phyloP scores from a whole-genome alignment of 164 flowering plant genomes.

The Sextonia rubra region DNA sequence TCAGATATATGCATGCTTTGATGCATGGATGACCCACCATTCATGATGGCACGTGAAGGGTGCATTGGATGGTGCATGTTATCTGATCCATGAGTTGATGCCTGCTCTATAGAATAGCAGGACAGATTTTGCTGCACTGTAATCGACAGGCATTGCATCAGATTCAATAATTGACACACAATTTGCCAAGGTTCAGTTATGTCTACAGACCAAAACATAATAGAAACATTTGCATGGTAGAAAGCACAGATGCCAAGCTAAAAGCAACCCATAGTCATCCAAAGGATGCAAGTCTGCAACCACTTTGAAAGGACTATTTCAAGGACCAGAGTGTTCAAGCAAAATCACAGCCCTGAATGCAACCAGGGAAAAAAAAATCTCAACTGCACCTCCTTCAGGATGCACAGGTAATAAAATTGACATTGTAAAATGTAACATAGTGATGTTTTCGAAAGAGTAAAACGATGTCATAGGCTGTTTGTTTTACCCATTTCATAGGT shows the following conservation, averaged over 20 bases:
- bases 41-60: slow-evolving; percentile 33
- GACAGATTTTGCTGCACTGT: slow-evolving; percentile 59
- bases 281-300: neutral
- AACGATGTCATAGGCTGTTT: no score
- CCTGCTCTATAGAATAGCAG: slow-evolving; percentile 43
- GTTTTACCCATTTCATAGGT: no score
- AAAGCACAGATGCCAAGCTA: neutral
- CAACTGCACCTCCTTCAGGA: no score
- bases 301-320: neutral
- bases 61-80: slow-evolving; percentile 29
- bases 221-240: neutral
- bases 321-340: no score
- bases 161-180: neutral
- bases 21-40: slow-evolving; percentile 56
- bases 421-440: no score
- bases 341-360: no score
- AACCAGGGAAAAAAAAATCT: no score
- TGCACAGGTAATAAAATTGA: no score
- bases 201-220: neutral
- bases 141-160: neutral
- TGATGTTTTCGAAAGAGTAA: no score
- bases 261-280: neutral
- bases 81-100: slow-evolving; percentile 38
- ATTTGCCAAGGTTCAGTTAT: neutral
- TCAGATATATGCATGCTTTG: slow-evolving; percentile 34